Evolutionary conservation across 305 asterid species (phyloP), one percentile per base, ranked within the genome.

Genomic region (Solanum aculeatissimum): DNA sequence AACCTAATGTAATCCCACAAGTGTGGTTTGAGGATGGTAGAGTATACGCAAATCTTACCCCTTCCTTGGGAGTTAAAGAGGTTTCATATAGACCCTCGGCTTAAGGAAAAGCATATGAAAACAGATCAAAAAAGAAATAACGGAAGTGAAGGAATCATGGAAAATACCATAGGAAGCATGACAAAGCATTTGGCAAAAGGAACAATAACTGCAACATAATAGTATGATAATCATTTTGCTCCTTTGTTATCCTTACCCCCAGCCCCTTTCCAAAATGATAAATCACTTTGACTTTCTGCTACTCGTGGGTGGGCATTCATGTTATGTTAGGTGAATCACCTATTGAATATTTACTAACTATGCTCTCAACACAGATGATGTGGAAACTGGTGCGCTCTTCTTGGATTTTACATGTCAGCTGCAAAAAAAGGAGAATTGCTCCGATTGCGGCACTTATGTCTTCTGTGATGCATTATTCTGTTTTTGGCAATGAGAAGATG

Each of bases 371-470:
- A 85, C 89, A 95, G 98, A 92, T 93, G 98, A 92, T 95, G 96
- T 97, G 98, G 98, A 90, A 85, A 88, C 91, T 97, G 92, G 99
- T 95, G 85, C 93, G 77, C 82, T 92, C 98, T 83, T 92, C 98
- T 84, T 97, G 98, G 99, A 88, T 97, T 86, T 89, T 97, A 90
- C 99, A 97, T 75, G 92, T 86, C 74, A 94, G 95, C 90, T 97
- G 98, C 93, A 95, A 95, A 85, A 97, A 97, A 87, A 92, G 99
- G 89, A 93, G 98, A 91, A 97, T 97, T 87, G 98, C 99, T 88
- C 96, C 97, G 82, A 95, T 97, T 86, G 98, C 99, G 84, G 97
- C 99, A 87, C 98, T 97, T 81, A 84, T 97, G 85, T 97, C 99
- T 83, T 91, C 96, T 68, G 94, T 97, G 85, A 89, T 97, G 93